Conservation (phyloP, 2,329 filamentous ascomycete species). For the Daldinia sp. region DNA sequence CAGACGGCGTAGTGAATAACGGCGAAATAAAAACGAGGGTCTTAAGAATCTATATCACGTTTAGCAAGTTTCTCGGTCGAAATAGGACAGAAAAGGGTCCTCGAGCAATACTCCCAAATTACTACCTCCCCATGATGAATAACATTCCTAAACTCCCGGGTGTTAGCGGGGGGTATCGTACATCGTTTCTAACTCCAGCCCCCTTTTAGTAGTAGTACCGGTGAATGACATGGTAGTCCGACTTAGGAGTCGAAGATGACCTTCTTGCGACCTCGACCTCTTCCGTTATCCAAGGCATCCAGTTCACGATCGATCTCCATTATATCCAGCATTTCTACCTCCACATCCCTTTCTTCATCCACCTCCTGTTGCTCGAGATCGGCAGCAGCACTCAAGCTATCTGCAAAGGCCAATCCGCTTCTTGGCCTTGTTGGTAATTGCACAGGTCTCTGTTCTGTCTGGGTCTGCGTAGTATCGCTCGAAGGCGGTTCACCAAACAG, state of each 20-base stretch:
- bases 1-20: neutral
- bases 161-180: conserved; percentile 33
- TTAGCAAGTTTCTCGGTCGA: neutral
- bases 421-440: conserved; percentile 41
- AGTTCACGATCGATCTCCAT: conserved; percentile 71
- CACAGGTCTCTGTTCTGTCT: conserved; percentile 39
- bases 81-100: neutral
- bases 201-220: neutral
- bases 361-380: conserved; percentile 58
- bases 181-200: conserved; percentile 7
- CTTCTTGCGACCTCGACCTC: conserved; percentile 58
- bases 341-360: conserved; percentile 60
- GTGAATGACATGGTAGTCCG: conserved; percentile 9
- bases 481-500: conserved; percentile 26
- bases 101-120: conserved; percentile 17
- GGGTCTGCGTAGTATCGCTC: conserved; percentile 42
- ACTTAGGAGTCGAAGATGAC: conserved; percentile 60
- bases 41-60: neutral
- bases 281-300: conserved; percentile 61
- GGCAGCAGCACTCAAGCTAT: conserved; percentile 61
- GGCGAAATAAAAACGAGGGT: neutral
- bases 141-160: conserved; percentile 14
- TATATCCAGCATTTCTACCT: conserved; percentile 70
- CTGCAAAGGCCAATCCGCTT: conserved; percentile 59
- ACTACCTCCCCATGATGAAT: conserved; percentile 1